Evolutionary conservation across 164 flowering plant genomes (phyloP).

Genomic region (Tetrastigma voinierianum): DNA sequence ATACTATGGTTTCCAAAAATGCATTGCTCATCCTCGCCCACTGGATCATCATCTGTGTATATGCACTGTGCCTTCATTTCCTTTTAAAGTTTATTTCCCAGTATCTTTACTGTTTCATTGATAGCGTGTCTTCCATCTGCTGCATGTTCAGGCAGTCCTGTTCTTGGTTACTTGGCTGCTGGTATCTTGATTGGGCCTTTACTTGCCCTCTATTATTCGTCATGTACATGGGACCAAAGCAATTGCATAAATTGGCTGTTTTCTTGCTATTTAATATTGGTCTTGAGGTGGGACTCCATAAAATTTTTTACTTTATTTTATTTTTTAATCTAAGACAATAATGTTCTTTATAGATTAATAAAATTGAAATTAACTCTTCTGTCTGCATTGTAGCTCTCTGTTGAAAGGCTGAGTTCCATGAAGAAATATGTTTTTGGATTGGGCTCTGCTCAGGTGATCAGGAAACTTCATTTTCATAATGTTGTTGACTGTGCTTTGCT

Average conservation of each 20-base stretch:
- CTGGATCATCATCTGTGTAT: not conserved
- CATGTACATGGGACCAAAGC: slow-evolving; percentile 99
- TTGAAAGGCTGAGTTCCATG: slow-evolving; percentile 99
- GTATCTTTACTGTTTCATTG: not conserved
- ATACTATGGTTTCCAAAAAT: not conserved
- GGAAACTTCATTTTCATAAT: slow-evolving; percentile 2
- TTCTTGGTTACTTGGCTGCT: slow-evolving; percentile 97
- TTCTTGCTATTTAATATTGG: slow-evolving; percentile 98
- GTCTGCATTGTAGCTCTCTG: slow-evolving; percentile 76
- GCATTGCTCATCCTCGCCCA: not conserved
- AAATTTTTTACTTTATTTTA: slow-evolving; percentile 4
- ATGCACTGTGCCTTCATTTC: not conserved
- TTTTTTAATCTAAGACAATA: not conserved
- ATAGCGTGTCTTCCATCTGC: slow-evolving; percentile 15
- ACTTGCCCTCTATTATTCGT: slow-evolving; percentile 93
- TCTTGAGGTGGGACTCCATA: slow-evolving; percentile 69
- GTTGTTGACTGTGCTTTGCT: not conserved
- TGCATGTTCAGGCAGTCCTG: slow-evolving; percentile 89
- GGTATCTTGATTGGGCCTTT: slow-evolving; percentile 99
- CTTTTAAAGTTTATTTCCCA: not conserved
- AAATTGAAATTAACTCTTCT: slow-evolving; percentile 6
- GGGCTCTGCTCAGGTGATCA: slow-evolving; percentile 98
- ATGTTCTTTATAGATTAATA: slow-evolving; percentile 1
- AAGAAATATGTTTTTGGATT: slow-evolving; percentile 99
- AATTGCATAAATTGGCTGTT: slow-evolving; percentile 98